Conservation (phyloP, 1,284 basidiomycete species). For the Neotropicomus parvogracilis region DNA sequence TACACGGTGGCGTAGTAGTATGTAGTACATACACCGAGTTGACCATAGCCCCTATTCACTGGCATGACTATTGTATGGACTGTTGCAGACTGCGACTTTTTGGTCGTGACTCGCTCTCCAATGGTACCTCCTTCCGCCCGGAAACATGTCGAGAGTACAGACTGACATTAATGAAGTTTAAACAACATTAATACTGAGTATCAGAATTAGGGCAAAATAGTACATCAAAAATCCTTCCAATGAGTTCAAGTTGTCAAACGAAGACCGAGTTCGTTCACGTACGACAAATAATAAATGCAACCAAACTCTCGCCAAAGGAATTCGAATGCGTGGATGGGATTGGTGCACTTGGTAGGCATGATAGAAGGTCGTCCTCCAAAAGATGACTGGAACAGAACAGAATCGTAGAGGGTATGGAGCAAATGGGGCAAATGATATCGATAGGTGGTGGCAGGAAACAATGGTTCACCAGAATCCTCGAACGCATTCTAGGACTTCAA, state of each 20-base stretch:
- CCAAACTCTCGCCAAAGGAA: slow-evolving; percentile 5
- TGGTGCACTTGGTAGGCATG: slow-evolving; percentile 5
- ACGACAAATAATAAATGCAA: slow-evolving; percentile 24
- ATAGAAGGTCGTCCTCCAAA: slow-evolving; percentile 14
- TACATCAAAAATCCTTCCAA: slow-evolving; percentile 34
- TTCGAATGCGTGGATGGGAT: slow-evolving; percentile 7
- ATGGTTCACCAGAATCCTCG: slow-evolving; percentile 53
- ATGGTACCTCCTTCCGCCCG: too few relatives aligned
- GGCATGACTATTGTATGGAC: too few relatives aligned
- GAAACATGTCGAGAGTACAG: slow-evolving; percentile 17
- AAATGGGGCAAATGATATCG: slow-evolving; percentile 13
- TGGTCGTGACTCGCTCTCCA: not conserved
- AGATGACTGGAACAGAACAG: slow-evolving; percentile 9
- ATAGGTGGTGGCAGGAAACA: slow-evolving; percentile 1
- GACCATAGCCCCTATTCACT: too few relatives aligned
- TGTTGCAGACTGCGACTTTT: too few relatives aligned
- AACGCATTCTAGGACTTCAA: slow-evolving; percentile 79
- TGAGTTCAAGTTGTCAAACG: slow-evolving; percentile 7
- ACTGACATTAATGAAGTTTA: slow-evolving; percentile 33
- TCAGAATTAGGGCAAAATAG: slow-evolving; percentile 25
- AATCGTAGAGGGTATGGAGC: slow-evolving; percentile 23
- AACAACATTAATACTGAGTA: slow-evolving; percentile 34
- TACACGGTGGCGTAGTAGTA: slow-evolving; percentile 14
- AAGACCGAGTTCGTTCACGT: slow-evolving; percentile 27
- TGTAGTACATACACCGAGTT: slow-evolving; percentile 1